Conservation (phyloP, 148 eudicot species). For the Talinum fruticosum region DNA sequence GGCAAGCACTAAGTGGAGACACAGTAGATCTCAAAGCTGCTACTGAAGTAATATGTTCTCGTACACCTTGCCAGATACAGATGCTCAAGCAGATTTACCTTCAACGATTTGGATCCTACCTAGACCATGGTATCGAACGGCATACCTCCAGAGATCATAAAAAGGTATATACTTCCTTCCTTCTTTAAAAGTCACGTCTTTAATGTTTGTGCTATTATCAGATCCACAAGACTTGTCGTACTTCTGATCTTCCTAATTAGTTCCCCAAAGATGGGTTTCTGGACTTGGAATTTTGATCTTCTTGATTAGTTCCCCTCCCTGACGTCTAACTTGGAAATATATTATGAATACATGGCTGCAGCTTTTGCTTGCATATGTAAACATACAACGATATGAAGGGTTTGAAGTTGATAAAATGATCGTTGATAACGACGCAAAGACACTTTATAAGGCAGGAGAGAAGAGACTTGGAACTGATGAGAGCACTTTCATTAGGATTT, state of each 20-base stretch:
- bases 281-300: no score
- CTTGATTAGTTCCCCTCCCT: no score
- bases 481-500: constrained; percentile 58
- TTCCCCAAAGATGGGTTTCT: no score
- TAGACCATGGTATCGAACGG: constrained; percentile 65
- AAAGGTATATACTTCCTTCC: constrained; percentile 42
- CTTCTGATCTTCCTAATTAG: no score
- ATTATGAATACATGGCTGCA: constrained; percentile 26
- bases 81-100: constrained; percentile 55
- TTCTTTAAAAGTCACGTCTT: not conserved
- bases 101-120: constrained; percentile 44
- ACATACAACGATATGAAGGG: constrained; percentile 67
- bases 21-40: constrained; percentile 44
- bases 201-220: no score
- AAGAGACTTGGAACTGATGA: constrained; percentile 87
- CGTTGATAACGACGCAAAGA: constrained; percentile 68
- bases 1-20: constrained; percentile 43
- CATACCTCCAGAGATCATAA: constrained; percentile 59
- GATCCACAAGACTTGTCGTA: no score
- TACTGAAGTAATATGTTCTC: constrained; percentile 79
- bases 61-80: constrained; percentile 70
- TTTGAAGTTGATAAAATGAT: constrained; percentile 54
- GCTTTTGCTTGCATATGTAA: constrained; percentile 69
- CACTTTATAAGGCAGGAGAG: constrained; percentile 85
- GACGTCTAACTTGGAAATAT: not conserved